A percentile compares a stretch with the other conserved stretches of the same genome.
Conservation (phyloP, 2,329 filamentous ascomycete genomes). For the Talaromyces marneffei region DNA sequence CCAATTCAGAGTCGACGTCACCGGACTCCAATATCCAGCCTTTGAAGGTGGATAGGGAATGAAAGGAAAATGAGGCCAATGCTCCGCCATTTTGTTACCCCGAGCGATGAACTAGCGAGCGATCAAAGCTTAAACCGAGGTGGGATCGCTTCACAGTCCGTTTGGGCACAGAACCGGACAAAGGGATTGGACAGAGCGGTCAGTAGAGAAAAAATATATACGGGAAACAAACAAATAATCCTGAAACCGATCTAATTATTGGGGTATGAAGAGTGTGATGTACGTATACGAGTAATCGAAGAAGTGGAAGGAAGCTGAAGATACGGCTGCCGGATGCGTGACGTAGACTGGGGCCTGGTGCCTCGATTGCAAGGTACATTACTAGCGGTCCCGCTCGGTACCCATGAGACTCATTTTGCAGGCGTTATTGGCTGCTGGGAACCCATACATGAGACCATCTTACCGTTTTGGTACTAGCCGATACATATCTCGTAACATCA, state of each 20-base stretch:
- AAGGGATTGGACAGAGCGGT: background rate
- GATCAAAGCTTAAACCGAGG: background rate
- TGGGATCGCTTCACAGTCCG: slow-evolving; percentile 4
- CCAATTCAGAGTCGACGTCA: slow-evolving; percentile 70
- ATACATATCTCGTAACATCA: background rate
- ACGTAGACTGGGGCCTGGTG: background rate
- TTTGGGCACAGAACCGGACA: slow-evolving; percentile 1
- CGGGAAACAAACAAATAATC: background rate
- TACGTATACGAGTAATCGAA: background rate
- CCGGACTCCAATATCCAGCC: slow-evolving; percentile 60
- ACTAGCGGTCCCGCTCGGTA: background rate
- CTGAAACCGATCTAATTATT: background rate
- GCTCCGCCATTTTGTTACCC: background rate
- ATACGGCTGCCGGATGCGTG: background rate
- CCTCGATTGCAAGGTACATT: background rate
- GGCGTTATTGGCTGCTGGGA: background rate
- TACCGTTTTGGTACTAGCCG: background rate
- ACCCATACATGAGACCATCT: background rate
- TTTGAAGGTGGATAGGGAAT: slow-evolving; percentile 44
- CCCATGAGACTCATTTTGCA: background rate
- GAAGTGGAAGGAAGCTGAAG: background rate
- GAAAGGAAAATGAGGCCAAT: slow-evolving; percentile 24
- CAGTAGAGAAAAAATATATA: background rate
- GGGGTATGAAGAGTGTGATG: background rate
- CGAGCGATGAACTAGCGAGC: background rate